Evolutionary conservation across 495 filamentous ascomycete species (phyloP).

Genomic region (Penicillium riverlandense): DNA sequence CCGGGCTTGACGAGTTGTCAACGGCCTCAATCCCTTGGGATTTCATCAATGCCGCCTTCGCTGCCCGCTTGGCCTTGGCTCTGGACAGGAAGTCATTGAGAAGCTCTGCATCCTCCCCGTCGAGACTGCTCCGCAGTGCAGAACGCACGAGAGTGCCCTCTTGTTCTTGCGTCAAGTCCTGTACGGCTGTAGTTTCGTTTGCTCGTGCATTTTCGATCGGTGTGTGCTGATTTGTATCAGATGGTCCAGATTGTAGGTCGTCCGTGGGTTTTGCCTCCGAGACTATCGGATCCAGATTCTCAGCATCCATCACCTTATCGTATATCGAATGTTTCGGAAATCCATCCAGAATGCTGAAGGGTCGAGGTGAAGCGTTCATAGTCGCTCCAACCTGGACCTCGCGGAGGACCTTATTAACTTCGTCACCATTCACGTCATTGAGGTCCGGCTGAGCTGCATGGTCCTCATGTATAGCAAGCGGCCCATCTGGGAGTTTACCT

Average conservation of each 20-base stretch:
- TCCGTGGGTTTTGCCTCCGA: constrained; percentile 7
- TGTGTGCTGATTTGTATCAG: constrained; percentile 1
- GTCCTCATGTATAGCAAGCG: too few species aligned
- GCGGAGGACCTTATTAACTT: constrained; percentile 2
- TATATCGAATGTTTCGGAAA: constrained; percentile 6
- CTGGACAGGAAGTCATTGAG: constrained; percentile 56
- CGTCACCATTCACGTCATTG: constrained; percentile 3
- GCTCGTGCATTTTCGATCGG: constrained; percentile 1
- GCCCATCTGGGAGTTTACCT: constrained; percentile 34
- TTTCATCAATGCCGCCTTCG: constrained; percentile 30
- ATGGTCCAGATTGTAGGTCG: constrained; percentile 3
- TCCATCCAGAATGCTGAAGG: constrained; percentile 1
- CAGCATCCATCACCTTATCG: constrained; percentile 7
- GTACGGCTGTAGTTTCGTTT: constrained; percentile 3
- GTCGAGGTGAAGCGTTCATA: constrained; percentile 6
- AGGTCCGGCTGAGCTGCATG: background rate
- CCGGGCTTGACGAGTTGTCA: constrained; percentile 10
- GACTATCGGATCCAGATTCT: background rate
- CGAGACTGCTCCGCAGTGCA: constrained; percentile 36
- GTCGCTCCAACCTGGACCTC: constrained; percentile 6
- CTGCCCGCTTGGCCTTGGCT: constrained; percentile 52
- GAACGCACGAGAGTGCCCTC: constrained; percentile 34
- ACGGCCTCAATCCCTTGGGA: constrained; percentile 13
- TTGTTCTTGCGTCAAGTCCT: constrained; percentile 23
- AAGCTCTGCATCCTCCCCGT: constrained; percentile 50